Evolutionary conservation across 148 eudicot species (phyloP), one percentile per base, ranked within the genome.

Genomic region (Rheum nobile): DNA sequence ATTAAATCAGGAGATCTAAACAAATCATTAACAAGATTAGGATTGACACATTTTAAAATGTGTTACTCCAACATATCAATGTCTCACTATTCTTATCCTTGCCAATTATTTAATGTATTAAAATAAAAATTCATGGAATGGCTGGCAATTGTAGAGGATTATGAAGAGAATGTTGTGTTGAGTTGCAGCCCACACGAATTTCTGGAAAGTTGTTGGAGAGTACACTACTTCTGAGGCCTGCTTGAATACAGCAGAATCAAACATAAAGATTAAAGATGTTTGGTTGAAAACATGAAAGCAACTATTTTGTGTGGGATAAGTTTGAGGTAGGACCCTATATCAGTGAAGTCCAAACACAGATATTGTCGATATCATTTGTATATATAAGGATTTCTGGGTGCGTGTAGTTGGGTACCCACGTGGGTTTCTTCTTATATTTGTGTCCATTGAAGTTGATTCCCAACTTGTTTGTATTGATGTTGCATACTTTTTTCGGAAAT

Each of bases 291-390:
- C 67, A 57, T 57, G 67, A 57, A 57, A 57, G 67, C 67, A 57
- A 57, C 34, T 3, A 26, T 24, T 24, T 57, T 24, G 67, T 57
- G 67, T 57, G 67, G 34, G 26, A 12, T 57, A 1, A 63, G 69
- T 31, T 29, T 63, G 8, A 63, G 69, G 69, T 63, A 16, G 69
- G 69, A 63, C 69, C 37, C n/a, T 63, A 13, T 31, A 63, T 63
- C 67, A 57, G 67, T 16, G 2, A 63, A 63, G 32, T 63, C 37
- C 69, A 57, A 57, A 57, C 67, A 57, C 34, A 57, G 32, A 57
- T 26, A 57, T 57, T 57, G 67, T 57, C 67, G 34, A 57, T 57
- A 28, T 57, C 67, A 57, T 57, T 57, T 57, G 67, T 54, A 54
- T 0, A 2, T 54, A 24, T 54, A 9, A 24, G 63, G 17, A 29